Base-by-base conservation (phyloP, 2,329 filamentous ascomycete species). In the Phyllosticta paracitricarpa region DNA sequence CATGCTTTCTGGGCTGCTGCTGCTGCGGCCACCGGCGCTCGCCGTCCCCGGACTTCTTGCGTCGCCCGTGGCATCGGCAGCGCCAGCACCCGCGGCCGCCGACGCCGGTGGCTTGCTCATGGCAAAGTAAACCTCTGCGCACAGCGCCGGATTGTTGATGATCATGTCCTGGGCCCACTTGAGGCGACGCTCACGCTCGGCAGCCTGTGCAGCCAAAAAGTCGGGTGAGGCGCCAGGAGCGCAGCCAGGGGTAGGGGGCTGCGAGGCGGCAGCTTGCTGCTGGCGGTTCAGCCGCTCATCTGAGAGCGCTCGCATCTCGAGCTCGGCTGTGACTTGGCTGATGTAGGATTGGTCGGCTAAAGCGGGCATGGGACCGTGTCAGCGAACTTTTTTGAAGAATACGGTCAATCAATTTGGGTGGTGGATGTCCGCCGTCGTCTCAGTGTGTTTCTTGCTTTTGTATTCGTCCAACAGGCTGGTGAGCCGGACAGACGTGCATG, bases 121-220 rank as follows among this genome's bases (percentile, higher is more conserved):
- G 56, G 56, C 56, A 19, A 24, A 62, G 25, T 62, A 62, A 24
- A 62, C 56, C 52, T 62, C 60, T 7, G 60, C 60, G 25, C 60
- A 58, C 24, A 62, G 51, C 2, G 56, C 60, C 17, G 60, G 60
- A 5, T 55, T 62, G 51, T 55, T 51, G 24, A 62, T 62, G 51
- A 62, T 62, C 60, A 62, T 62, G 6, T 62, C 51, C 56, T 58
- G 60, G 7, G 60, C 60, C 60, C 60, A 62, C 33, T 58, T 62
- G 17, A 62, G 51, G 33, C 60, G 60, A 6, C 60, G 60, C 14
- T 62, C 56, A 3, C 56, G 56, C 56, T 62, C 60, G 10, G 52
- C 60, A 17, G 52, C 26, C 56, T 55, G 56, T 14, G 60, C 60
- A 12, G 51, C 51, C 40, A 48, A 4, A 48, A 48, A 48, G 40